A percentile compares a stretch with the other conserved stretches of the same genome.
Conservation (phyloP, 768 basidiomycete species). For the Pleurotus platypus region DNA sequence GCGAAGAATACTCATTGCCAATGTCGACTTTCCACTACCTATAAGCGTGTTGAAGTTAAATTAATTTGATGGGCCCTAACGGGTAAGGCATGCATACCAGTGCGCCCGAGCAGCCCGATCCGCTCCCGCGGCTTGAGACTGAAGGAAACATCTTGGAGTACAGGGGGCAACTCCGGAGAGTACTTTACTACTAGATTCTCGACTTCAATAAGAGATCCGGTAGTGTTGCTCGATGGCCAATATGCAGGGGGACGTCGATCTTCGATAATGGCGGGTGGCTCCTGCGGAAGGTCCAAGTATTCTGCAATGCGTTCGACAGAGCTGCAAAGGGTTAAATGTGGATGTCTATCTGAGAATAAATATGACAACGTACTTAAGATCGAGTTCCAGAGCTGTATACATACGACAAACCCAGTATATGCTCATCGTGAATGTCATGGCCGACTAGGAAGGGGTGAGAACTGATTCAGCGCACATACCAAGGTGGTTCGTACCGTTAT, state of each 20-base stretch:
- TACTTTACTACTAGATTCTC: constrained; percentile 81
- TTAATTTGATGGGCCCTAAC: background rate
- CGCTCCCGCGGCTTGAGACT: constrained; percentile 66
- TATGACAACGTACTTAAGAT: constrained; percentile 57
- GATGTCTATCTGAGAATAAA: background rate
- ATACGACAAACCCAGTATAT: constrained; percentile 52
- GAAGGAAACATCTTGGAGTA: constrained; percentile 76
- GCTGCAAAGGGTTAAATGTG: constrained; percentile 29
- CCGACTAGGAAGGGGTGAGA: constrained; percentile 3
- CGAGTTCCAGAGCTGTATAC: constrained; percentile 61
- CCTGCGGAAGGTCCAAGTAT: constrained; percentile 87
- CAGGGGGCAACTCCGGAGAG: constrained; percentile 78
- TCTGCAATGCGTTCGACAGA: constrained; percentile 90
- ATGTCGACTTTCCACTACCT: constrained; percentile 79
- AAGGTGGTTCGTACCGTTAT: constrained; percentile 42
- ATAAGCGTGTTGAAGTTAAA: background rate
- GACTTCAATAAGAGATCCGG: constrained; percentile 57
- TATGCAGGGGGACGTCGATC: constrained; percentile 80
- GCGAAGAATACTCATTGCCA: constrained; percentile 83
- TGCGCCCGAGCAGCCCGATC: constrained; percentile 78
- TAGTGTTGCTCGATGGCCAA: constrained; percentile 78
- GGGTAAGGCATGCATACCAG: constrained; percentile 34
- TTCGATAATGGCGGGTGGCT: constrained; percentile 76
- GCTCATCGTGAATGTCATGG: constrained; percentile 46
- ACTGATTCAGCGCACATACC: background rate